Percentiles rank a stretch among this genome's conserved stretches.
phyloP scores from a whole-genome alignment of 2,329 filamentous ascomycete species.

The Pochonia chlamydosporia region DNA sequence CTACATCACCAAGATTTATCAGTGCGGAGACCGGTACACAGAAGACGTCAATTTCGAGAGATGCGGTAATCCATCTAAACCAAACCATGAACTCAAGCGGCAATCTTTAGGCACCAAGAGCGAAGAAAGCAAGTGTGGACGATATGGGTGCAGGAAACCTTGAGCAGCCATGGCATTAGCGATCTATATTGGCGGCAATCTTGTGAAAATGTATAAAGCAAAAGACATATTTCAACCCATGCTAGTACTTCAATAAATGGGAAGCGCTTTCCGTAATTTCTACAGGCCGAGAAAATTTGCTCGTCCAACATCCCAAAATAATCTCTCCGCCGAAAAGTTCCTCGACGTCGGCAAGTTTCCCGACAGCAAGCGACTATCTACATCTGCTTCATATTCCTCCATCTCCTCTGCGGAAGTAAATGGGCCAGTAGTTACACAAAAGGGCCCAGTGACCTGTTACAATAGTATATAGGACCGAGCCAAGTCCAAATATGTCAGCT shows the following conservation, averaged over 20 bases:
- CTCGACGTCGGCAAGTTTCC: slow-evolving; percentile 9
- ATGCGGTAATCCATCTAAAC: slow-evolving; percentile 3
- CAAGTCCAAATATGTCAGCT: slow-evolving; percentile 14
- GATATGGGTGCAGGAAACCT: slow-evolving; percentile 1
- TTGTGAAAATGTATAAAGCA: neutral
- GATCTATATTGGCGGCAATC: neutral
- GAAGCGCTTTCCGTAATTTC: slow-evolving; percentile 1
- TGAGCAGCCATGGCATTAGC: neutral
- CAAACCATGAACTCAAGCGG: slow-evolving; percentile 2
- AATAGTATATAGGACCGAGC: slow-evolving; percentile 15
- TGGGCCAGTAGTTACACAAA: slow-evolving; percentile 8
- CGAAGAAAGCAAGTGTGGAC: slow-evolving; percentile 4
- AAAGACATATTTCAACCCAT: neutral
- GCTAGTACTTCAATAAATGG: slow-evolving; percentile 1
- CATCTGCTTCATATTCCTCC: slow-evolving; percentile 9
- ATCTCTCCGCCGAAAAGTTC: slow-evolving; percentile 6
- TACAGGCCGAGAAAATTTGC: neutral
- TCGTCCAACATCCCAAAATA: slow-evolving; percentile 9
- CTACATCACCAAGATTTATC: slow-evolving; percentile 1
- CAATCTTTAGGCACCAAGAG: slow-evolving; percentile 1
- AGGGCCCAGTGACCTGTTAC: slow-evolving; percentile 13
- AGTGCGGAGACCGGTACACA: slow-evolving; percentile 4
- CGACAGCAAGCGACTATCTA: slow-evolving; percentile 8
- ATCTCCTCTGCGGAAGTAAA: slow-evolving; percentile 7
- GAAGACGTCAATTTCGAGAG: slow-evolving; percentile 3